These are phyloP conservation scores for Petunia secreta DNA, from an alignment of 257 asterid species.

Conservation along the genomic window DNA sequence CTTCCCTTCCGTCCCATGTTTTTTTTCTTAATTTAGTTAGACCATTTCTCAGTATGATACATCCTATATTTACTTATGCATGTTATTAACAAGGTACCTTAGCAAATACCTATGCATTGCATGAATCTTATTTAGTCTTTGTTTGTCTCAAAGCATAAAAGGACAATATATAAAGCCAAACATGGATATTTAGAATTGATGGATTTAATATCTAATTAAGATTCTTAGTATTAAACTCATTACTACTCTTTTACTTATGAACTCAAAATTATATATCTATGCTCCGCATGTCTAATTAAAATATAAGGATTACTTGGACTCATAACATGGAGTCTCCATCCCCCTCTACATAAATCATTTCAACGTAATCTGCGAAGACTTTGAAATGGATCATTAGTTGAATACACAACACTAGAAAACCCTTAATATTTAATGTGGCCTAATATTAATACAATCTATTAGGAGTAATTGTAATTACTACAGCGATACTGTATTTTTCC, in stretches of 20 bases:
- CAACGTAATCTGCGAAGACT: not conserved
- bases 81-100: not conserved
- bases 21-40: constrained; percentile 22
- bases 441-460: not conserved
- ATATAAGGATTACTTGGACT: too few relatives aligned
- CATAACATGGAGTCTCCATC: too few relatives aligned
- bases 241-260: too few relatives aligned
- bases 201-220: too few relatives aligned
- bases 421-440: not conserved
- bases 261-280: too few relatives aligned
- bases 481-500: not conserved
- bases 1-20: not conserved
- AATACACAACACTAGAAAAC: not conserved
- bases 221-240: too few relatives aligned
- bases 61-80: not conserved
- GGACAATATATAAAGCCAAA: not conserved
- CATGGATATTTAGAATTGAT: too few relatives aligned
- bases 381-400: not conserved
- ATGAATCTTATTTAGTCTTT: not conserved
- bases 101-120: not conserved
- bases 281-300: too few relatives aligned
- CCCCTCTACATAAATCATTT: too few relatives aligned
- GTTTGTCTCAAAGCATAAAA: not conserved
- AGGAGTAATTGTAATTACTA: not conserved
- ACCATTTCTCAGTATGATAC: not conserved